Base-by-base conservation (phyloP, 75 land plant species). In the Pinus tabuliformis region DNA sequence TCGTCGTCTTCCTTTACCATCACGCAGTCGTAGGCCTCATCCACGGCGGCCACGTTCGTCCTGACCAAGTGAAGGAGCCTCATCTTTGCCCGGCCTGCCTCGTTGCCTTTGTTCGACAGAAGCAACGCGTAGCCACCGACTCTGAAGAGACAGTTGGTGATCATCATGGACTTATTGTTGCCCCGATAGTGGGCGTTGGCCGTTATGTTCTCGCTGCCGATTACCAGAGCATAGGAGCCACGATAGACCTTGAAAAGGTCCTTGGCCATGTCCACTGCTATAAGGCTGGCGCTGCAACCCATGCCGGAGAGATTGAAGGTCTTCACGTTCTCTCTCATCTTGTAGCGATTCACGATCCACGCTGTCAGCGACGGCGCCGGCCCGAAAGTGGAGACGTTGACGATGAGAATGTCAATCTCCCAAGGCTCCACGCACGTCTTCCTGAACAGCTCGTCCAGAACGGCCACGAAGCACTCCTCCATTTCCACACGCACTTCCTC, bases 251-350 rank as follows among this genome's bases (percentile, higher is more conserved):
- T 81, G 3, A 89, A 72, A 20, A 89, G 65, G 59, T 89, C 91
- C 3, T 73, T 73, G 72, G 89, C 91, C 28, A 89, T 79, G 61
- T 81, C 84, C 5, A 84, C 45, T 17, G 86, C 68, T 56, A 89
- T 87, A 59, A 89, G 88, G 21, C 86, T 89, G n/a, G 92, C 94
- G 42, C 86, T 85, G 81, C 94, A 91, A 3, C 92, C 94, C 94
- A 91, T 89, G 6, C 92, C 94, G 62, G 83, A 68, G 28, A 91
- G 81, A 56, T 91, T 91, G 81, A 75, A 91, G 15, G 65, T 76
- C 75, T 85, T 83, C 4, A 91, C 57, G 72, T 83, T 83, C 37
- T 82, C 81, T 39, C 84, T 59, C 89, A 91, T 81, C 70, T 79
- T 84, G 86, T 86, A 87, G 3, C 71, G 77, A 70, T 85, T 79